Evolutionary conservation across 371 early-diverging fungal genomes (phyloP).

Genomic region (Paraphysoderma sedebokerense): DNA sequence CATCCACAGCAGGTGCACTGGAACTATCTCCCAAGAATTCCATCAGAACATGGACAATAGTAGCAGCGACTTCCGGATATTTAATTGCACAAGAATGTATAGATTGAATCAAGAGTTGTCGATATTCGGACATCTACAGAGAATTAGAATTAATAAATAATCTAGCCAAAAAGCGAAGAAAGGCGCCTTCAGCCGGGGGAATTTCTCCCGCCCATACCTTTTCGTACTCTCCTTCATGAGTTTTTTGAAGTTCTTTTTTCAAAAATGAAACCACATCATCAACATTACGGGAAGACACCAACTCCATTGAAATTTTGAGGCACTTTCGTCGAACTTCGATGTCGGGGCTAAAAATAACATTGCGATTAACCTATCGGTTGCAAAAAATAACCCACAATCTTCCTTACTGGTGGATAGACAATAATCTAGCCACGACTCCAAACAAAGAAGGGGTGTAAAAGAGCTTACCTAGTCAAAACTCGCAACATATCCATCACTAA

Average conservation of each 20-base stretch:
- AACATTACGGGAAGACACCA: constrained; percentile 79
- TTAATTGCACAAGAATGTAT: constrained; percentile 88
- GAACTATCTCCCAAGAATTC: constrained; percentile 79
- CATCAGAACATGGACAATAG: constrained; percentile 85
- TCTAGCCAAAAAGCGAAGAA: background rate
- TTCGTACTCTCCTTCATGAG: constrained; percentile 76
- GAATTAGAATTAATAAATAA: constrained; percentile 1
- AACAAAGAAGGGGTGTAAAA: background rate
- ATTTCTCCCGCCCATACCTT: constrained; percentile 24
- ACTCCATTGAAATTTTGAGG: constrained; percentile 66
- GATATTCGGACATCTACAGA: constrained; percentile 65
- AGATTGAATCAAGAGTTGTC: constrained; percentile 84
- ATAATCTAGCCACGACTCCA: background rate
- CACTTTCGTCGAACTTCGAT: constrained; percentile 86
- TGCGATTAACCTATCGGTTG: background rate
- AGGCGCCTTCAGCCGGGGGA: background rate
- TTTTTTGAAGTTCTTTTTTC: constrained; percentile 80
- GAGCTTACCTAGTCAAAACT: constrained; percentile 46
- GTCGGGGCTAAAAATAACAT: constrained; percentile 49
- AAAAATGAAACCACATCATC: constrained; percentile 80
- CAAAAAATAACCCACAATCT: background rate
- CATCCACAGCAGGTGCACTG: constrained; percentile 85
- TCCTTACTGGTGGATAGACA: background rate
- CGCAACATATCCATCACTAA: constrained; percentile 85
- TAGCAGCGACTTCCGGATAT: constrained; percentile 86